These are phyloP conservation scores for Podospora pseudoanserina DNA, from an alignment of 495 filamentous ascomycete species.

Conservation along the genomic window DNA sequence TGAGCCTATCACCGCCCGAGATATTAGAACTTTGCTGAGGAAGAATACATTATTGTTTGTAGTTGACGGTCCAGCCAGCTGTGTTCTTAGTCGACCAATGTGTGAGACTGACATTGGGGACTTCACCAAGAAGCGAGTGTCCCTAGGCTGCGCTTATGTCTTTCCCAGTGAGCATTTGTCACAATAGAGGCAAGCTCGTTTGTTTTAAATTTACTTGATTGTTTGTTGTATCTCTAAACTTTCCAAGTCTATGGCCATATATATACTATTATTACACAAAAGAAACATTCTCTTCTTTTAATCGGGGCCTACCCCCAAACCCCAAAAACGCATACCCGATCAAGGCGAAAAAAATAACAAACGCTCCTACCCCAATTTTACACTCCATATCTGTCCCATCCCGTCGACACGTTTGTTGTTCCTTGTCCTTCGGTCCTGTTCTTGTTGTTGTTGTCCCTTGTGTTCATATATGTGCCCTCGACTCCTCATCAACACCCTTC, in stretches of 20 bases:
- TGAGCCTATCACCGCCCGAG: background rate
- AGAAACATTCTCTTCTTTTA: background rate
- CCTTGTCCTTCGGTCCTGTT: background rate
- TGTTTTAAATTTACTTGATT: background rate
- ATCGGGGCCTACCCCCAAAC: background rate
- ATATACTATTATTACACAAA: background rate
- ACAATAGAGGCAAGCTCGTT: background rate
- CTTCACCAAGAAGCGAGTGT: no score
- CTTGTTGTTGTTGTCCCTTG: background rate
- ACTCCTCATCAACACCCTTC: background rate
- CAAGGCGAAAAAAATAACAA: background rate
- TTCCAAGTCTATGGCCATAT: background rate
- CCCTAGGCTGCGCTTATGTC: no score
- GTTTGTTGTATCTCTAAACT: background rate
- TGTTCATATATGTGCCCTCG: background rate
- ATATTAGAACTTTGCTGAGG: no score
- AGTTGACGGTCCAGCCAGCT: no score
- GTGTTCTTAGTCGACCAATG: no score
- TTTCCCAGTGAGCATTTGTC: no score
- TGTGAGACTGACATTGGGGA: no score
- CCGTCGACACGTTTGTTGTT: background rate
- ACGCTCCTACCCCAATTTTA: background rate
- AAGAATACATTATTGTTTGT: no score
- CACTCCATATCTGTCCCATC: background rate
- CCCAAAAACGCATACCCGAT: background rate